Conservation (phyloP, 768 basidiomycete genomes). For the Tulasnella sp. region DNA sequence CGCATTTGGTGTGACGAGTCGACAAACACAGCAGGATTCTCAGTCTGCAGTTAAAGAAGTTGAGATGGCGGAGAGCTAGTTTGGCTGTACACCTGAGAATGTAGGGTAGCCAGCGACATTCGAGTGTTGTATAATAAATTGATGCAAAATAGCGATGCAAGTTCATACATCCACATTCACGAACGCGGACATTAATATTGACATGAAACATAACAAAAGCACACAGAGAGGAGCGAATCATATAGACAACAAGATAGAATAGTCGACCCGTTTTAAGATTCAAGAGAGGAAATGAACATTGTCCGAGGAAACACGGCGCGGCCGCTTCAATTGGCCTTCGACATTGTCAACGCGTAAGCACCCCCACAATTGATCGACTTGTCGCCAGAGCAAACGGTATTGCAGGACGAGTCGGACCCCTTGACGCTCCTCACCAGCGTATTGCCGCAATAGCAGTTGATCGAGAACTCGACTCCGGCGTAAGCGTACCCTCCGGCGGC, state of each 20-base stretch:
- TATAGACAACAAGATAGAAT: neutral
- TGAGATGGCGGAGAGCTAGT: neutral
- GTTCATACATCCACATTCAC: neutral
- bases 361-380: neutral
- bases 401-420: neutral
- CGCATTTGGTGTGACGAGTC: neutral
- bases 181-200: neutral
- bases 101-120: neutral
- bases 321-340: neutral
- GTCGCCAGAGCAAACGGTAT: neutral
- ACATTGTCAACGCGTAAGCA: neutral
- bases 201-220: neutral
- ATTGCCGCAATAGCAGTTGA: constrained; percentile 1
- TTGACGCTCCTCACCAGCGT: neutral
- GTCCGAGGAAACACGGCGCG: neutral
- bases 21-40: neutral
- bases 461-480: constrained; percentile 1
- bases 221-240: neutral
- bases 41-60: neutral
- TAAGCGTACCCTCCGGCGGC: neutral
- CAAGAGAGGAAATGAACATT: neutral
- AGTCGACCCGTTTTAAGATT: neutral
- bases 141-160: neutral
- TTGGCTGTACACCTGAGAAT: neutral
- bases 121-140: neutral